phyloP scores from a whole-genome alignment of 2,329 filamentous ascomycete species.

The Aspergillus sp. region DNA sequence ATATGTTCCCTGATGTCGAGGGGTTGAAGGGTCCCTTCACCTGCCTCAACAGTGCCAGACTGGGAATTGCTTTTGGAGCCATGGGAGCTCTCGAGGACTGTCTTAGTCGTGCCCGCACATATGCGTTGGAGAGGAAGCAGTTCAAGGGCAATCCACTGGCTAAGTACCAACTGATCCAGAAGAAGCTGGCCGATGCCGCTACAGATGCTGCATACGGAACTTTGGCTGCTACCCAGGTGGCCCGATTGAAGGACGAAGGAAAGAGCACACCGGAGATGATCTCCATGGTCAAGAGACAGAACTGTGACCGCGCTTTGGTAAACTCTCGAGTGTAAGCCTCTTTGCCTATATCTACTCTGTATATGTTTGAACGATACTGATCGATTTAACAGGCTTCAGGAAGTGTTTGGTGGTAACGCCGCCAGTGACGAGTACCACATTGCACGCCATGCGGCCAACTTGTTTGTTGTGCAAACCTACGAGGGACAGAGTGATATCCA shows the following conservation, averaged over 20 bases:
- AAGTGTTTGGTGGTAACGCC: constrained; percentile 97
- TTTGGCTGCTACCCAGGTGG: constrained; percentile 86
- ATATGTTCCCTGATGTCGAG: constrained; percentile 91
- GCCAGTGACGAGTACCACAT: constrained; percentile 96
- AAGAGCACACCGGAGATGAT: constrained; percentile 94
- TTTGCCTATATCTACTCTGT: background rate
- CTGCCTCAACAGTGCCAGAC: constrained; percentile 88
- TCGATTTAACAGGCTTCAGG: constrained; percentile 60
- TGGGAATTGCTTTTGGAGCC: constrained; percentile 89
- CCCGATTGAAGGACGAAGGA: constrained; percentile 85
- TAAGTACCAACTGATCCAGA: constrained; percentile 95
- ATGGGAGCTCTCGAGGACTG: constrained; percentile 95
- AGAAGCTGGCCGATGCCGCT: constrained; percentile 89
- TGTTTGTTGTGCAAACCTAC: constrained; percentile 97
- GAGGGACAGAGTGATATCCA: constrained; percentile 98
- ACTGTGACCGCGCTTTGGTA: constrained; percentile 82
- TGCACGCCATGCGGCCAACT: constrained; percentile 87
- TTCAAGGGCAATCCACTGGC: constrained; percentile 95
- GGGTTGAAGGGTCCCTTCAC: constrained; percentile 85
- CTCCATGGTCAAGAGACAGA: constrained; percentile 92
- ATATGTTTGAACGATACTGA: constrained; percentile 5
- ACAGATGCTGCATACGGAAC: constrained; percentile 90
- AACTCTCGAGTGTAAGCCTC: constrained; percentile 62
- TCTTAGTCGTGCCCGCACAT: constrained; percentile 72
- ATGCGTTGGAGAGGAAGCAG: constrained; percentile 88